A percentile compares a stretch with the other conserved stretches of the same genome.
Evolutionary conservation across 1,139 yeast genomes (phyloP).

Genomic region (Debaryomycetaceae sp.): DNA sequence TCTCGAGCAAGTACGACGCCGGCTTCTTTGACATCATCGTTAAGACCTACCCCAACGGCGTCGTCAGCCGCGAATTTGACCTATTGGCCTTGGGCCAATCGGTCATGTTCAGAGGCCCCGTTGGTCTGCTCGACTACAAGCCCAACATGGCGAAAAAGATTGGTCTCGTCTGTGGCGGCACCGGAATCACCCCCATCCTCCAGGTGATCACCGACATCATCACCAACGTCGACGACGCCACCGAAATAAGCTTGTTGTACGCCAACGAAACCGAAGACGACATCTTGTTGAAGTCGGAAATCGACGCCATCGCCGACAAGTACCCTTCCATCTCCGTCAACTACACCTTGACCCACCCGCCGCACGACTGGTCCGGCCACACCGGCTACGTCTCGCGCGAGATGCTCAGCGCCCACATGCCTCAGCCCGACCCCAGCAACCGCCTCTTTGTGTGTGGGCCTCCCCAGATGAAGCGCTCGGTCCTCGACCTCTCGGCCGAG

Average conservation of each 20-base stretch:
- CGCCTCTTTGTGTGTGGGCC: conserved; percentile 76
- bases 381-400: conserved; percentile 60
- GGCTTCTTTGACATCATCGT: conserved; percentile 75
- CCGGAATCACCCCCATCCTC: conserved; percentile 76
- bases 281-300: conserved; percentile 63
- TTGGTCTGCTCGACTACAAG: conserved; percentile 63
- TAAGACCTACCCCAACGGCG: conserved; percentile 68
- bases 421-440: conserved; percentile 43
- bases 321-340: conserved; percentile 58
- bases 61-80: conserved; percentile 64
- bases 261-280: conserved; percentile 75
- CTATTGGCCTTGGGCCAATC: conserved; percentile 58
- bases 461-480: conserved; percentile 56
- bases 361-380: conserved; percentile 51
- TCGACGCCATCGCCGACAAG: conserved; percentile 61
- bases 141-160: conserved; percentile 60
- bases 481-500: conserved; percentile 48
- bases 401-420: conserved; percentile 50
- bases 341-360: conserved; percentile 34
- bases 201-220: conserved; percentile 63
- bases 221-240: conserved; percentile 62
- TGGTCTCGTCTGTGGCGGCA: conserved; percentile 77
- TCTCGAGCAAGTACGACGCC: conserved; percentile 62
- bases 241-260: conserved; percentile 57
- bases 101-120: conserved; percentile 73